A percentile compares a stretch with the other conserved stretches of the same genome.
Conservation (phyloP, 2,329 filamentous ascomycete genomes). For the Escovopsis sp. region DNA sequence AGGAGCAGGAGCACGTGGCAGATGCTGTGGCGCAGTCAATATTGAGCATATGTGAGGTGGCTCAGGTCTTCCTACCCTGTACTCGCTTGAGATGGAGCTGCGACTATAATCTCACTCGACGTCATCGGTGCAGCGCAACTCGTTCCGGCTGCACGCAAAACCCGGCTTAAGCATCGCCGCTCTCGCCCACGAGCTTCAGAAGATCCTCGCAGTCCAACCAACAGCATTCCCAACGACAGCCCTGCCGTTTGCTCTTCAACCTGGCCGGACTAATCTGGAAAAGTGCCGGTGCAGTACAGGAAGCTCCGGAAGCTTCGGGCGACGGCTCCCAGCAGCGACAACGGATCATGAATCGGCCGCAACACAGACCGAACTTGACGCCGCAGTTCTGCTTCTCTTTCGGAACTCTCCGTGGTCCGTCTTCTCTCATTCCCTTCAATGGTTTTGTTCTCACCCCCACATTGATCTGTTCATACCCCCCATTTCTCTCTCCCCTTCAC, state of each 20-base stretch:
- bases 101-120: not conserved
- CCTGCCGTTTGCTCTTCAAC: slow-evolving; percentile 13
- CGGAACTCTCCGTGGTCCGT: slow-evolving; percentile 49
- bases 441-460: too few relatives aligned
- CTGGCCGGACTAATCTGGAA: slow-evolving; percentile 38
- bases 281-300: slow-evolving; percentile 23
- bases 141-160: not conserved
- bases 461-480: too few relatives aligned
- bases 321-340: slow-evolving; percentile 14
- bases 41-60: too few relatives aligned
- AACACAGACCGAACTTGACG: slow-evolving; percentile 39
- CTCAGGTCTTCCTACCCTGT: too few relatives aligned
- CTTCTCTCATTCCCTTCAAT: too few relatives aligned
- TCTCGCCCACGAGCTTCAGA: not conserved
- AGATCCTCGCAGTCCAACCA: not conserved
- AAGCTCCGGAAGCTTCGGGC: slow-evolving; percentile 24
- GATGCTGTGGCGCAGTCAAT: too few relatives aligned
- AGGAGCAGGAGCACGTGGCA: too few relatives aligned
- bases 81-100: too few relatives aligned
- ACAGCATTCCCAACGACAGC: not conserved
- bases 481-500: too few relatives aligned
- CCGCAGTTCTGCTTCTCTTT: slow-evolving; percentile 70
- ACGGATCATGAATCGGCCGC: slow-evolving; percentile 31
- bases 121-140: not conserved
- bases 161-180: not conserved